A percentile compares a stretch with the other conserved stretches of the same genome.
phyloP scores from a whole-genome alignment of 2,329 filamentous ascomycete genomes.

The Fusarium protoensiforme region DNA sequence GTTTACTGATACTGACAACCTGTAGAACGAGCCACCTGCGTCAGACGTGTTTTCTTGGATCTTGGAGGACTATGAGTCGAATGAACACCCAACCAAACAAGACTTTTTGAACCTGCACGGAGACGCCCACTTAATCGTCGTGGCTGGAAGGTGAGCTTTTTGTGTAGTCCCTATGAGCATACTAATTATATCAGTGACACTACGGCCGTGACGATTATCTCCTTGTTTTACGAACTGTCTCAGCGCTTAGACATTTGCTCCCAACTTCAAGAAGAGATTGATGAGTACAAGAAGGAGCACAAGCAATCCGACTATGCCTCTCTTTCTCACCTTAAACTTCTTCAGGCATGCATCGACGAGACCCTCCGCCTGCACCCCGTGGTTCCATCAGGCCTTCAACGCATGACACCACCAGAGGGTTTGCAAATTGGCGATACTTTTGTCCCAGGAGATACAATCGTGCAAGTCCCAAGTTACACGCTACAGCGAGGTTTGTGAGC shows the following conservation, averaged over 20 bases:
- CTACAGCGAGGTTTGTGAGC: conserved; percentile 16
- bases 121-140: conserved; percentile 45
- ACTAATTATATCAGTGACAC: conserved; percentile 45
- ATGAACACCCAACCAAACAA: conserved; percentile 26
- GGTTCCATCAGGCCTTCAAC: conserved; percentile 47
- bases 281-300: conserved; percentile 26
- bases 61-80: conserved; percentile 39
- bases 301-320: conserved; percentile 19
- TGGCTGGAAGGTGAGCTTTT: conserved; percentile 45
- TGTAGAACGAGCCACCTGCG: conserved; percentile 22
- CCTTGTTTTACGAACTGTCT: conserved; percentile 50
- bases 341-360: conserved; percentile 55
- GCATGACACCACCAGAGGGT: conserved; percentile 53
- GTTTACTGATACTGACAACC: neutral
- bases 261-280: conserved; percentile 51
- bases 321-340: conserved; percentile 40
- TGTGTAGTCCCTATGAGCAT: too few relatives aligned
- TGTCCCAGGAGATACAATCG: conserved; percentile 29
- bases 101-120: conserved; percentile 40
- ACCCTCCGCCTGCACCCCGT: conserved; percentile 51
- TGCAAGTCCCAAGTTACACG: conserved; percentile 33
- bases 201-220: conserved; percentile 47
- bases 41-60: conserved; percentile 49
- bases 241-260: conserved; percentile 39
- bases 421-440: conserved; percentile 29